phyloP scores from a whole-genome alignment of 1,284 basidiomycete species.

The Rhodofomes roseus region DNA sequence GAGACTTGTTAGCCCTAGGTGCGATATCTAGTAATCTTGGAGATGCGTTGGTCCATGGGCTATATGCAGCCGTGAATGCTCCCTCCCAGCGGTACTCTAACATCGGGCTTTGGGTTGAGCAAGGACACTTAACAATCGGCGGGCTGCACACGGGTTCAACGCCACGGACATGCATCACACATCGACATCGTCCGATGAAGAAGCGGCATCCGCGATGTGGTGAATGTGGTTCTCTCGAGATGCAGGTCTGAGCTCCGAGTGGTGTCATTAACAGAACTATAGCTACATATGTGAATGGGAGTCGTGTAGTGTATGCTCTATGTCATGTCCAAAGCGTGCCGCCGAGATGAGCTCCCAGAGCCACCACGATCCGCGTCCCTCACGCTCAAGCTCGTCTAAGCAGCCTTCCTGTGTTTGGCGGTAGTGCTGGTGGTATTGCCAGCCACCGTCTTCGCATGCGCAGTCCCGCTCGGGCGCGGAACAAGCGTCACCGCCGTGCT shows the following conservation, averaged over 20 bases:
- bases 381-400: no score
- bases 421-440: background rate
- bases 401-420: constrained; percentile 4
- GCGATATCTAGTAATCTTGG: no score
- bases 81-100: no score
- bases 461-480: constrained; percentile 1
- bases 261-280: background rate
- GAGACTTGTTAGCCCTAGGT: constrained; percentile 18
- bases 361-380: background rate
- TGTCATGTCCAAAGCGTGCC: background rate
- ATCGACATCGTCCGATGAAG: no score
- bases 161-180: no score
- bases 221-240: no score
- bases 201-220: no score
- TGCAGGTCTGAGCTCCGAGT: no score
- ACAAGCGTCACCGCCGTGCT: constrained; percentile 7
- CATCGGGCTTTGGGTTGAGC: no score
- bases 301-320: constrained; percentile 1
- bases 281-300: constrained; percentile 5
- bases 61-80: background rate
- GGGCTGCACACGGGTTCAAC: no score
- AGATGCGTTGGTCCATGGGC: background rate
- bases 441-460: background rate
- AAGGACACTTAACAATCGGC: no score
- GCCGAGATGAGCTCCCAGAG: background rate